These are phyloP conservation scores for Schrenkiella parvula DNA, from an alignment of 345 rosid species.

Conservation along the genomic window DNA sequence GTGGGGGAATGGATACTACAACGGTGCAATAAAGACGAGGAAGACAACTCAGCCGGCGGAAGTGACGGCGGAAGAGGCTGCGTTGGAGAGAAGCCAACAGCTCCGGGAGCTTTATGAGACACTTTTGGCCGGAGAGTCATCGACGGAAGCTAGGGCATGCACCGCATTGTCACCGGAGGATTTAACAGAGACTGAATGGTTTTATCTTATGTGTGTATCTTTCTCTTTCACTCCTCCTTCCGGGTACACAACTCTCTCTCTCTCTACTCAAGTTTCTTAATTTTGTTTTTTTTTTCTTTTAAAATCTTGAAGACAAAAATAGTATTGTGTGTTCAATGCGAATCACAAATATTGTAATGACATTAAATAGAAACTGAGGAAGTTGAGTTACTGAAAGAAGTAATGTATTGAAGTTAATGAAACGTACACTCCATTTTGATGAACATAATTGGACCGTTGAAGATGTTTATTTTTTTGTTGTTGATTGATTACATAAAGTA, in stretches of 20 bases:
- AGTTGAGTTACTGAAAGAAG: conserved; percentile 30
- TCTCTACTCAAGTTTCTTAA: neutral
- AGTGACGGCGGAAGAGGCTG: conserved; percentile 82
- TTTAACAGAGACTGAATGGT: conserved; percentile 96
- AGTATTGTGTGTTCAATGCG: conserved; percentile 26
- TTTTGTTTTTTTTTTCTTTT: neutral
- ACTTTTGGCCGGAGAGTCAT: conserved; percentile 68
- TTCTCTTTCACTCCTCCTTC: conserved; percentile 78
- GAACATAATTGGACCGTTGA: conserved; percentile 21
- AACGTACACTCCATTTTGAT: neutral
- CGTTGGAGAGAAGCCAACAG: conserved; percentile 92
- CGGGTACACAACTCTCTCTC: conserved; percentile 55
- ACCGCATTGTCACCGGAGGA: conserved; percentile 93
- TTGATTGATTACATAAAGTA: conserved; percentile 24
- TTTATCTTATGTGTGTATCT: conserved; percentile 94
- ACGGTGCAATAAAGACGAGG: conserved; percentile 94
- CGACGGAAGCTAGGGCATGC: conserved; percentile 48
- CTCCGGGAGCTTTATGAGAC: conserved; percentile 89
- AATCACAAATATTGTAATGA: conserved; percentile 2
- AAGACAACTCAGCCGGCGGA: conserved; percentile 96
- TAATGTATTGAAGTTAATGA: conserved; percentile 11
- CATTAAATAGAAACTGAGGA: conserved; percentile 23
- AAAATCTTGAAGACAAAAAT: conserved; percentile 22
- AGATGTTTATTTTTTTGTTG: neutral
- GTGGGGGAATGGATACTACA: conserved; percentile 95